Evolutionary conservation across 257 asterid genomes (phyloP).

Genomic region (Plantago ovata): DNA sequence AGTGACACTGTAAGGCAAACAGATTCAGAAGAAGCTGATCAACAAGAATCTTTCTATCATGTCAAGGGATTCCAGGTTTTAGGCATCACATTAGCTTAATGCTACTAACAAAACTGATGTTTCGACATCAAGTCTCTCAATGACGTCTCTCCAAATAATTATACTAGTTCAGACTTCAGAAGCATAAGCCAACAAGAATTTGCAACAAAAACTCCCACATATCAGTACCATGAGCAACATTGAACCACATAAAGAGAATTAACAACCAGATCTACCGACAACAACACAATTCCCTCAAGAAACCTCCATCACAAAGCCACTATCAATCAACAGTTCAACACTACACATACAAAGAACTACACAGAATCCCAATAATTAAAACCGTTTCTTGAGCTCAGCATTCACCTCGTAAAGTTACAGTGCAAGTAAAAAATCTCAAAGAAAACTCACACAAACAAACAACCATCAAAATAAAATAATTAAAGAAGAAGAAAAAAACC

Average conservation of each 20-base stretch:
- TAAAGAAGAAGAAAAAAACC: conserved; percentile 11
- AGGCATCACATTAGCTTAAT: background rate
- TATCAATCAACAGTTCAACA: conserved; percentile 4
- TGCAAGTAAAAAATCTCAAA: no score
- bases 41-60: no score
- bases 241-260: background rate
- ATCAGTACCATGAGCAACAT: conserved; percentile 5
- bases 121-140: conserved; percentile 3
- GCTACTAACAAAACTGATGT: background rate
- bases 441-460: no score
- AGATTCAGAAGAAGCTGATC: no score
- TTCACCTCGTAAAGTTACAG: background rate
- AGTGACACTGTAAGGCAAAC: no score
- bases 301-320: conserved; percentile 5
- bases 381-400: background rate
- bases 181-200: no score
- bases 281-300: conserved; percentile 2
- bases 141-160: background rate
- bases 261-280: conserved; percentile 17
- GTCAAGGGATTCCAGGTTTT: background rate
- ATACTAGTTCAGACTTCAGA: no score
- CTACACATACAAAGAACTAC: background rate
- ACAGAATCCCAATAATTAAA: background rate
- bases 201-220: conserved; percentile 1
- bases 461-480: no score